Evolutionary conservation across 257 asterid species (phyloP), one percentile per base, ranked within the genome.

Genomic region (Oldenlandia corymbosa): DNA sequence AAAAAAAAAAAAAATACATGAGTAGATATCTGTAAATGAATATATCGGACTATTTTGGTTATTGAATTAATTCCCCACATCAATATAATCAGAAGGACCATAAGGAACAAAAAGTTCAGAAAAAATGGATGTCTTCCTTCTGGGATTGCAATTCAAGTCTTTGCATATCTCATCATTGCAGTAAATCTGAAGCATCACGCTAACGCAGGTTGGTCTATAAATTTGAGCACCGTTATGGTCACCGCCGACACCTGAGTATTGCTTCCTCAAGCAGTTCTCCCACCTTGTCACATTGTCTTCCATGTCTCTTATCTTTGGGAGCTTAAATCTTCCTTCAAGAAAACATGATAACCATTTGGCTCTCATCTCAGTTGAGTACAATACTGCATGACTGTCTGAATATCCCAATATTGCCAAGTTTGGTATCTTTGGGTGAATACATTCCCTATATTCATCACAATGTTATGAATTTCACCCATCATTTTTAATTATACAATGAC

Each of bases 401-500:
- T 83, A 85, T 3, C 90, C 94, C 8, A 83, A 63, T 58, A 85
- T 79, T 23, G 88, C 90, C 58, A 83, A 59, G 14, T 81, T 82
- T 34, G 94, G 90, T 17, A 83, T 81, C 39, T 76, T 64, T 0
- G 90, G 90, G 69, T 79, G 85, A 34, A 85, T 79, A 80, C 94
- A 85, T 42, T 81, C 89, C 75, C 86, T 78, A n/a, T n/a, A n/a
- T n/a, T n/a, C n/a, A n/a, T n/a, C n/a, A n/a, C n/a, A n/a, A n/a
- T n/a, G n/a, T n/a, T n/a, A n/a, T n/a, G n/a, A n/a, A n/a, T n/a
- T n/a, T n/a, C n/a, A n/a, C n/a, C n/a, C n/a, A n/a, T n/a, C n/a
- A n/a, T n/a, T n/a, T n/a, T n/a, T n/a, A n/a, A n/a, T n/a, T n/a
- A n/a, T n/a, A n/a, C n/a, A n/a, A n/a, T n/a, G n/a, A n/a, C n/a